Conservation (phyloP, 371 early-diverging fungal species). For the Vairimorpha ceranae region DNA sequence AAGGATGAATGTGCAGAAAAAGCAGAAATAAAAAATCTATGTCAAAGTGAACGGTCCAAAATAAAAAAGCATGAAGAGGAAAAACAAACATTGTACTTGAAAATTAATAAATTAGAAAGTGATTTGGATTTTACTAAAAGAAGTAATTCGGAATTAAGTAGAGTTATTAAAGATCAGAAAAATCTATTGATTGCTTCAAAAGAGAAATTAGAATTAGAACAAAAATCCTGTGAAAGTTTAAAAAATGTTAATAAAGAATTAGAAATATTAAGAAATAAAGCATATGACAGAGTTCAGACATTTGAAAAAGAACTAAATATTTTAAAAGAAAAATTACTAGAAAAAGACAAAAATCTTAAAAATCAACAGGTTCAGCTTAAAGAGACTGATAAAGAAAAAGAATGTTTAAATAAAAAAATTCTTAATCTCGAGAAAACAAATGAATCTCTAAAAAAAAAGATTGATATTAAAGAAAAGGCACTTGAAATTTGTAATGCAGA, state of each 20-base stretch:
- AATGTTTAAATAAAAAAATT: conserved; percentile 24
- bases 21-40: conserved; percentile 23
- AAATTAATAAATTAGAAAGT: conserved; percentile 37
- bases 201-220: conserved; percentile 38
- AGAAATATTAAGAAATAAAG: conserved; percentile 42
- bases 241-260: conserved; percentile 44
- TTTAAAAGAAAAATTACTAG: conserved; percentile 44
- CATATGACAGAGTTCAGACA: conserved; percentile 37
- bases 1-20: conserved; percentile 47
- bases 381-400: conserved; percentile 28
- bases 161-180: conserved; percentile 55
- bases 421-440: conserved; percentile 33
- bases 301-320: conserved; percentile 52
- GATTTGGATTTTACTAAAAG: conserved; percentile 33
- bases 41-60: conserved; percentile 17
- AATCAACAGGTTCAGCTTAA: conserved; percentile 24
- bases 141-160: conserved; percentile 44
- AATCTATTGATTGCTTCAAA: conserved; percentile 18
- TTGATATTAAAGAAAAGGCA: conserved; percentile 49
- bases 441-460: conserved; percentile 31
- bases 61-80: conserved; percentile 11
- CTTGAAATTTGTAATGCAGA: conserved; percentile 56
- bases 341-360: conserved; percentile 40
- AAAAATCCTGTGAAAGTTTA: conserved; percentile 25
- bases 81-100: conserved; percentile 21